phyloP scores from a whole-genome alignment of 331 rosid genomes.

The Saraca asoca region DNA sequence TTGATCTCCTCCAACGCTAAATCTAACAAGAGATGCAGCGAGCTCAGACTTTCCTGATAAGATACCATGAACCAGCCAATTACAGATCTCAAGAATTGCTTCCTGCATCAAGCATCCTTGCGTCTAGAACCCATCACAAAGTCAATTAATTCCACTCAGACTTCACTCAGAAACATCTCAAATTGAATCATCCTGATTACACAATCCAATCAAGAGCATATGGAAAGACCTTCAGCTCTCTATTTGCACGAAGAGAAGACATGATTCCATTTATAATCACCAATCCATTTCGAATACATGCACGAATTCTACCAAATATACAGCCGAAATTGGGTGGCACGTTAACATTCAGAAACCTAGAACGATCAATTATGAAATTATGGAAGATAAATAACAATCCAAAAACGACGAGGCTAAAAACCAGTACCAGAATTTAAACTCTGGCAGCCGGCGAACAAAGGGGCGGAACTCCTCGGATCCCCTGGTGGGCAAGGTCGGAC shows the following conservation, averaged over 20 bases:
- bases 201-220: not conserved
- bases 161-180: not conserved
- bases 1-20: slow-evolving; percentile 4
- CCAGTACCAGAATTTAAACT: slow-evolving; percentile 82
- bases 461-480: slow-evolving; percentile 93
- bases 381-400: no score
- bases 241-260: no score
- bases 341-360: no score
- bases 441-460: slow-evolving; percentile 91
- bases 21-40: not conserved
- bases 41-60: not conserved
- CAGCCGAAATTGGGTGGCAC: no score
- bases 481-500: slow-evolving; percentile 73
- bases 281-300: no score
- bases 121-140: slow-evolving; percentile 2
- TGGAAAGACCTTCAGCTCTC: not conserved
- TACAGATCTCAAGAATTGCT: not conserved
- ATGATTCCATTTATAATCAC: no score
- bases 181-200: not conserved
- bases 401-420: not conserved
- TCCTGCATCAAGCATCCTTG: not conserved
- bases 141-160: not conserved
- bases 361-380: no score
- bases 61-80: slow-evolving; percentile 1
- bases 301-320: no score